Evolutionary conservation across 495 filamentous ascomycete genomes (phyloP).

Genomic region (Astrothelium macrocarpum): DNA sequence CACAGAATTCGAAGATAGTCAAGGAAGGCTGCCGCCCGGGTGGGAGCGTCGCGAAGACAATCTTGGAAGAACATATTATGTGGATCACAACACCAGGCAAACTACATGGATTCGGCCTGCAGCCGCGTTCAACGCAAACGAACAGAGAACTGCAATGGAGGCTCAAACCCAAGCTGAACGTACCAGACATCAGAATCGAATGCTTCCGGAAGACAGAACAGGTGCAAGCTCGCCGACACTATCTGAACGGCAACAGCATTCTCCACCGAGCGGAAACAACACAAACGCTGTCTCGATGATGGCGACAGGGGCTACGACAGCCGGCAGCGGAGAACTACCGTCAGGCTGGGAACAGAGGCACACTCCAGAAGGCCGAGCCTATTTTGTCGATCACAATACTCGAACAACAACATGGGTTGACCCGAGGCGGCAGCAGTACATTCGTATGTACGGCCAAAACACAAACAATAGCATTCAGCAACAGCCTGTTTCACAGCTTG

Average conservation of each 20-base stretch:
- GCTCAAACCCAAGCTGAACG: constrained; percentile 86
- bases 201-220: constrained; percentile 90
- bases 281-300: constrained; percentile 69
- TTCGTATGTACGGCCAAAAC: constrained; percentile 86
- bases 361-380: constrained; percentile 87
- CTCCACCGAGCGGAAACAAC: constrained; percentile 38
- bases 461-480: constrained; percentile 87
- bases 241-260: constrained; percentile 51
- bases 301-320: constrained; percentile 88
- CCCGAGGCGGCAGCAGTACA: constrained; percentile 93
- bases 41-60: constrained; percentile 97
- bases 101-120: constrained; percentile 93
- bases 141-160: constrained; percentile 68
- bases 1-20: constrained; percentile 90
- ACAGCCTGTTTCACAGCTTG: constrained; percentile 93
- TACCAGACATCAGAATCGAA: constrained; percentile 86
- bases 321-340: constrained; percentile 89
- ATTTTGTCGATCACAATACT: constrained; percentile 99
- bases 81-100: constrained; percentile 93
- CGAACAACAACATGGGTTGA: constrained; percentile 99
- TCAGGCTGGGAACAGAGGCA: constrained; percentile 93
- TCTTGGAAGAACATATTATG: constrained; percentile 95
- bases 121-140: constrained; percentile 65
- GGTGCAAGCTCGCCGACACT: constrained; percentile 84
- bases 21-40: constrained; percentile 82